These are phyloP conservation scores for Alectoria sarmentosa DNA, from an alignment of 495 filamentous ascomycete genomes.

Conservation along the genomic window DNA sequence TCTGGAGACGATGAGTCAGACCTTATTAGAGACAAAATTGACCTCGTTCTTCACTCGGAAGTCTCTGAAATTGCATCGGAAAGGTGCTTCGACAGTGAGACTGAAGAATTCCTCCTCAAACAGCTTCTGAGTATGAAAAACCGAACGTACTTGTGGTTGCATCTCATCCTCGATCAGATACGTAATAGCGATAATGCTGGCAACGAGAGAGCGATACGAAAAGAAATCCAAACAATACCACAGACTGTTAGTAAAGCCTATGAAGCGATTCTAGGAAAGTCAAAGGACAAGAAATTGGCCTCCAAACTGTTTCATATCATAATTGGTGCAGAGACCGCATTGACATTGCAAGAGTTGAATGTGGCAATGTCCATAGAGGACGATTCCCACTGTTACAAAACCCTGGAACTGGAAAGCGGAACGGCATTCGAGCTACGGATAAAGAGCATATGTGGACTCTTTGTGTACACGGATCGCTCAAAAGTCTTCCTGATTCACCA, in stretches of 20 bases:
- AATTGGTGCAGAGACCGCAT: slow-evolving; percentile 30
- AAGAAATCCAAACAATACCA: slow-evolving; percentile 28
- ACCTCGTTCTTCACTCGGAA: slow-evolving; percentile 30
- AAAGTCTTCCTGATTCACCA: slow-evolving; percentile 38
- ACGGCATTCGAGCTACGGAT: slow-evolving; percentile 26
- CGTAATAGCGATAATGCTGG: slow-evolving; percentile 21
- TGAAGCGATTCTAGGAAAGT: slow-evolving; percentile 30
- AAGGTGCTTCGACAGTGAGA: neutral
- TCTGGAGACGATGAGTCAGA: slow-evolving; percentile 34
- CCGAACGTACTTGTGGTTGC: slow-evolving; percentile 43
- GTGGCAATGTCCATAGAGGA: slow-evolving; percentile 32
- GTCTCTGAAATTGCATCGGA: slow-evolving; percentile 19
- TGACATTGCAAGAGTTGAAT: slow-evolving; percentile 34
- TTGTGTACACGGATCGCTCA: slow-evolving; percentile 31
- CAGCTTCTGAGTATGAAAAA: slow-evolving; percentile 33
- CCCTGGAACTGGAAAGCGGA: slow-evolving; percentile 25
- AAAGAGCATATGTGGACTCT: slow-evolving; percentile 33
- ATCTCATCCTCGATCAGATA: slow-evolving; percentile 33
- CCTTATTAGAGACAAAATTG: slow-evolving; percentile 33
- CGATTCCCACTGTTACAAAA: slow-evolving; percentile 21
- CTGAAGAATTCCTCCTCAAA: neutral
- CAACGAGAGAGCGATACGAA: slow-evolving; percentile 23
- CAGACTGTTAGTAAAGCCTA: slow-evolving; percentile 31
- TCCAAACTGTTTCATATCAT: slow-evolving; percentile 35
- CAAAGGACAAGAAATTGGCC: slow-evolving; percentile 16